Conservation (phyloP, 1,284 basidiomycete species). For the Boletus albobrunnescens region DNA sequence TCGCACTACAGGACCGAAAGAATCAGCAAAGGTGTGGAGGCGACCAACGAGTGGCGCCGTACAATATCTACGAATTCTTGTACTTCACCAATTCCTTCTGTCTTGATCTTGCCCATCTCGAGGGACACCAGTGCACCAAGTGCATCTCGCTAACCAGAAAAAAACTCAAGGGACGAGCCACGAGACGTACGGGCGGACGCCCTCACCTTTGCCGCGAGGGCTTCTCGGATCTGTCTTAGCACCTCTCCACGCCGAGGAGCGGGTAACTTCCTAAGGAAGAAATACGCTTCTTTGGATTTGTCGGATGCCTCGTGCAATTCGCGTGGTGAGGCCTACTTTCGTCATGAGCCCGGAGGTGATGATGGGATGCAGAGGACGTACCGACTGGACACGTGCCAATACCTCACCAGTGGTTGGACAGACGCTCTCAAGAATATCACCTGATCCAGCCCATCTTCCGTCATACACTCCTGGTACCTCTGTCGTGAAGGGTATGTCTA, state of each 20-base stretch:
- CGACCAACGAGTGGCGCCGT: constrained; percentile 23
- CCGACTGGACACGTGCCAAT: constrained; percentile 63
- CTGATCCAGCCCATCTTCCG: constrained; percentile 73
- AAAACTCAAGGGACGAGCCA: constrained; percentile 1
- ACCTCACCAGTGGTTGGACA: constrained; percentile 78
- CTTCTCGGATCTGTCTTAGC: constrained; percentile 82
- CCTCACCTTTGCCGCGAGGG: constrained; percentile 71
- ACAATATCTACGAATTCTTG: constrained; percentile 95
- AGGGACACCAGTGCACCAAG: constrained; percentile 82
- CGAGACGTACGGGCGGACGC: background rate
- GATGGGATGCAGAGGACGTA: constrained; percentile 32
- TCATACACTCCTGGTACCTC: constrained; percentile 73
- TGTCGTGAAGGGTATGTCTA: constrained; percentile 53
- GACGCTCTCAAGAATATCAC: constrained; percentile 61
- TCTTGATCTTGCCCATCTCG: constrained; percentile 95
- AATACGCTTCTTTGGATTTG: constrained; percentile 69
- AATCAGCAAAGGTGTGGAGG: constrained; percentile 6
- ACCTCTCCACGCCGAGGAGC: constrained; percentile 87
- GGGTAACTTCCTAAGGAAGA: constrained; percentile 70
- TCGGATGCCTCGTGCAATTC: constrained; percentile 65
- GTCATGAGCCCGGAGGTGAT: constrained; percentile 1
- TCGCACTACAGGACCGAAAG: constrained; percentile 45
- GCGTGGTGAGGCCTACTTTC: constrained; percentile 54
- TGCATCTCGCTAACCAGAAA: constrained; percentile 63
- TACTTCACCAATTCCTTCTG: constrained; percentile 91